phyloP scores from a whole-genome alignment of 2,329 filamentous ascomycete species.

The Botrytis porri region DNA sequence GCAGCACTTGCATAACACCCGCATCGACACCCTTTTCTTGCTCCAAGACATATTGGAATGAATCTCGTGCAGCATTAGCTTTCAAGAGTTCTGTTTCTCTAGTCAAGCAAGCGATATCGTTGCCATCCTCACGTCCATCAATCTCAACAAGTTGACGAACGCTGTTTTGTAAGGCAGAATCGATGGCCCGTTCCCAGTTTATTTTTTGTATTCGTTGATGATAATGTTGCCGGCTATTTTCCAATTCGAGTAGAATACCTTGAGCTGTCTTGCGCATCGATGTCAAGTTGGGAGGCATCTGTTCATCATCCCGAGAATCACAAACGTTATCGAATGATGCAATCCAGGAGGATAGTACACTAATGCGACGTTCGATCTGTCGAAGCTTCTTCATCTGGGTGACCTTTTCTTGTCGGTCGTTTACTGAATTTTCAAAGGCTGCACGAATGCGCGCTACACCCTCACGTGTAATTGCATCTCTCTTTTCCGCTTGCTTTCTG shows the following conservation, averaged over 20 bases:
- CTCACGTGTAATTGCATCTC: slow-evolving; percentile 71
- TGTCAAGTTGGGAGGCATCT: slow-evolving; percentile 65
- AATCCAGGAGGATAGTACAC: slow-evolving; percentile 86
- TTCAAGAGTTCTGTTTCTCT: slow-evolving; percentile 86
- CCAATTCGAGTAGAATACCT: slow-evolving; percentile 84
- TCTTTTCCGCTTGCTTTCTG: slow-evolving; percentile 84
- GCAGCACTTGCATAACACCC: slow-evolving; percentile 73
- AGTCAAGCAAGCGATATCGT: slow-evolving; percentile 68
- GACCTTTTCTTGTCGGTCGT: slow-evolving; percentile 76
- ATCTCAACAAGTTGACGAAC: slow-evolving; percentile 75
- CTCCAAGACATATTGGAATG: slow-evolving; percentile 72
- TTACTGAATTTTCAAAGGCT: slow-evolving; percentile 76
- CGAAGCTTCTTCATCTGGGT: slow-evolving; percentile 78
- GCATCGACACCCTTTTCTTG: slow-evolving; percentile 80
- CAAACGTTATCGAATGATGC: slow-evolving; percentile 84
- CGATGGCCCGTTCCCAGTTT: slow-evolving; percentile 84
- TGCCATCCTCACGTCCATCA: slow-evolving; percentile 59
- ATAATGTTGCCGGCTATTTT: slow-evolving; percentile 85
- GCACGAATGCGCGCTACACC: slow-evolving; percentile 74
- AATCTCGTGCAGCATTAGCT: slow-evolving; percentile 76
- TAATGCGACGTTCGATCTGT: slow-evolving; percentile 79
- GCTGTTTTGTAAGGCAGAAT: slow-evolving; percentile 83
- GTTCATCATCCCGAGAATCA: slow-evolving; percentile 66
- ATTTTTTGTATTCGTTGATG: slow-evolving; percentile 77
- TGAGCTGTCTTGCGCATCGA: slow-evolving; percentile 84